Evolutionary conservation across 257 asterid genomes (phyloP).

Genomic region (Solanum pinnatisectum): DNA sequence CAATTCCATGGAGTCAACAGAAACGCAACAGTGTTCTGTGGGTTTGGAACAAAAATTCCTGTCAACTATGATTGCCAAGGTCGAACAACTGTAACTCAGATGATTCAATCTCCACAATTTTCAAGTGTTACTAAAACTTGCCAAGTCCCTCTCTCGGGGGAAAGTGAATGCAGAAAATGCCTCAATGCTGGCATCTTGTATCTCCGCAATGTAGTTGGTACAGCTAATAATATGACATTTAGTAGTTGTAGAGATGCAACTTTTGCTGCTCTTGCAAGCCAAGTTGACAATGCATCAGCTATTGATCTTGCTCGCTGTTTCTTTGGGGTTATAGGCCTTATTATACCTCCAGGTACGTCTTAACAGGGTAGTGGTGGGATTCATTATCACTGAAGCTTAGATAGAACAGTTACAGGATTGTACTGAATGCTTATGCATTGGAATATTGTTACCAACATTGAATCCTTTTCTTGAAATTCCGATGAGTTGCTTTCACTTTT

Average conservation of each 20-base stretch:
- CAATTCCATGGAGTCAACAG: constrained; percentile 61
- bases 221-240: constrained; percentile 64
- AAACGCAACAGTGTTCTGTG: constrained; percentile 60
- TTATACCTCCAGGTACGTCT: constrained; percentile 41
- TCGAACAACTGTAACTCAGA: constrained; percentile 59
- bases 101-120: constrained; percentile 67
- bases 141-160: constrained; percentile 39
- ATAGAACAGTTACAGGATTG: background rate
- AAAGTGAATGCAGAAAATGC: constrained; percentile 61
- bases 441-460: background rate
- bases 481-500: background rate
- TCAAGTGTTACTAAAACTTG: constrained; percentile 48
- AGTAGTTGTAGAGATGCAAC: constrained; percentile 94
- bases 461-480: background rate
- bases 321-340: constrained; percentile 71
- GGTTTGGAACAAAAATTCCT: constrained; percentile 79
- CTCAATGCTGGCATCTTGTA: constrained; percentile 65
- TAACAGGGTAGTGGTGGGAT: background rate
- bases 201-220: constrained; percentile 70
- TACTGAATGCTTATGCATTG: background rate
- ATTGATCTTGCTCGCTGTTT: constrained; percentile 68
- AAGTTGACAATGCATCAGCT: constrained; percentile 48
- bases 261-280: constrained; percentile 77
- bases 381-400: background rate
- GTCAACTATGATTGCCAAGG: constrained; percentile 80